A percentile compares a stretch with the other conserved stretches of the same genome.
Evolutionary conservation across 352 stramenopile species (phyloP).

Genomic region (Elongisporangium undulatum): DNA sequence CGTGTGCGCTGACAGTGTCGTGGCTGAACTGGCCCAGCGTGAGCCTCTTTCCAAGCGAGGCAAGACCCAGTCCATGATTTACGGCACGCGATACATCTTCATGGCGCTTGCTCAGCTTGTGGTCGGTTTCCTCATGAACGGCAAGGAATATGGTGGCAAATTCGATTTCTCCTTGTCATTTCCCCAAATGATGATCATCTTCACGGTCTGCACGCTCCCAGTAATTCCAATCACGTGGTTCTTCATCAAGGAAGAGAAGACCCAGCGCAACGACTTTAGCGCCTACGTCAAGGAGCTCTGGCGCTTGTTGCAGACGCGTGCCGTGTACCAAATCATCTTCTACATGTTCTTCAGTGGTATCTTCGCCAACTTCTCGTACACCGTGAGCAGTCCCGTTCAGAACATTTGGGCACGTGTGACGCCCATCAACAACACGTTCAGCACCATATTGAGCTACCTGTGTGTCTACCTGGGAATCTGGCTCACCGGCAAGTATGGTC

Average conservation of each 20-base stretch:
- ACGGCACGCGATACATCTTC: slow-evolving; percentile 27
- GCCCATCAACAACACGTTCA: slow-evolving; percentile 33
- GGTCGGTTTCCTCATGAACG: slow-evolving; percentile 42
- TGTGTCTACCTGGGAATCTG: slow-evolving; percentile 29
- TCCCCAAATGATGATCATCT: slow-evolving; percentile 19
- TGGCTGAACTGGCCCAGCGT: slow-evolving; percentile 52
- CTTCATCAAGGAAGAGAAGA: slow-evolving; percentile 16
- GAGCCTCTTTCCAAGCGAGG: slow-evolving; percentile 43
- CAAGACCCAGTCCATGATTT: slow-evolving; percentile 46
- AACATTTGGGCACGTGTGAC: slow-evolving; percentile 36
- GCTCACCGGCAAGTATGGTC: slow-evolving; percentile 44
- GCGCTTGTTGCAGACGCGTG: slow-evolving; percentile 38
- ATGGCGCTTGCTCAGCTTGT: slow-evolving; percentile 37
- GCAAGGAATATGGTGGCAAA: slow-evolving; percentile 29
- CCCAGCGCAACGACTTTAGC: slow-evolving; percentile 22
- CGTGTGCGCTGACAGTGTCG: slow-evolving; percentile 37
- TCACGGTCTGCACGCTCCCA: slow-evolving; percentile 9
- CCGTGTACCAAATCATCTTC: slow-evolving; percentile 46
- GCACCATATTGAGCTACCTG: slow-evolving; percentile 21
- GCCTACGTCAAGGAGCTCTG: slow-evolving; percentile 45
- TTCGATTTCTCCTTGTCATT: slow-evolving; percentile 29
- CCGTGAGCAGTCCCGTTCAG: slow-evolving; percentile 33
- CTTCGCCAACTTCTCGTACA: slow-evolving; percentile 34
- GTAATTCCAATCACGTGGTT: slow-evolving; percentile 21
- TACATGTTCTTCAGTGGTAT: slow-evolving; percentile 37